phyloP scores from a whole-genome alignment of 768 basidiomycete genomes.

The Lactarius vividus region DNA sequence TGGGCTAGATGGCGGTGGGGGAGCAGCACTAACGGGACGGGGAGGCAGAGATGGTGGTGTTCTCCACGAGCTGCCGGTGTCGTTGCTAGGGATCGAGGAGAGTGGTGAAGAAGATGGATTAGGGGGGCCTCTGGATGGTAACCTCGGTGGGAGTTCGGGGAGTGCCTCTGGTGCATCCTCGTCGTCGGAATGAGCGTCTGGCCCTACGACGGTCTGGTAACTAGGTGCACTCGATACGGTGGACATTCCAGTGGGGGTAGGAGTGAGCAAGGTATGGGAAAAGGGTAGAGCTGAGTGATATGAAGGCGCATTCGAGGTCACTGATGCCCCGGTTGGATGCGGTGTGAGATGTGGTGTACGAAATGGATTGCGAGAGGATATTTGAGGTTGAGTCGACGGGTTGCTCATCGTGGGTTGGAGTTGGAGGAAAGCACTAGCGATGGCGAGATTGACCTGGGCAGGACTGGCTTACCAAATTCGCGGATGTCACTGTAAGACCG shows the following conservation, averaged over 20 bases:
- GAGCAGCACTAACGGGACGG: background rate
- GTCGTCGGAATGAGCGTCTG: conserved; percentile 6
- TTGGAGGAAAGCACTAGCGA: background rate
- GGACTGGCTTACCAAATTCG: background rate
- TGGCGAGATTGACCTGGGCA: background rate
- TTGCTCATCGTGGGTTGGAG: background rate
- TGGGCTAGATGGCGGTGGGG: background rate
- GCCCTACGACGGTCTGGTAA: background rate
- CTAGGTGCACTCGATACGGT: conserved; percentile 2
- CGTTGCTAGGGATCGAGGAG: background rate
- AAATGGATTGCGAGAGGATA: conserved; percentile 21
- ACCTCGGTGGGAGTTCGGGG: conserved; percentile 11
- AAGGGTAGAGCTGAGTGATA: background rate
- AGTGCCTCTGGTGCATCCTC: conserved; percentile 10
- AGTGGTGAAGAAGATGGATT: background rate
- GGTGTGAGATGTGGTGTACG: conserved; percentile 14
- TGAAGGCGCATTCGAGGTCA: background rate
- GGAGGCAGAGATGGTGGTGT: conserved; percentile 15
- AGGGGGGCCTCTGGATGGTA: background rate
- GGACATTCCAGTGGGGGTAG: conserved; percentile 5
- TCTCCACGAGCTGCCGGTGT: background rate
- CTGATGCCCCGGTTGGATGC: conserved; percentile 15
- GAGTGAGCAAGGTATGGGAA: background rate
- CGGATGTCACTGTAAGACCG: no score
- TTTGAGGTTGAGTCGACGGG: background rate